A percentile compares a stretch with the other conserved stretches of the same genome.
phyloP scores from a whole-genome alignment of 2,329 filamentous ascomycete species.

The Pezicula neosporulosa region DNA sequence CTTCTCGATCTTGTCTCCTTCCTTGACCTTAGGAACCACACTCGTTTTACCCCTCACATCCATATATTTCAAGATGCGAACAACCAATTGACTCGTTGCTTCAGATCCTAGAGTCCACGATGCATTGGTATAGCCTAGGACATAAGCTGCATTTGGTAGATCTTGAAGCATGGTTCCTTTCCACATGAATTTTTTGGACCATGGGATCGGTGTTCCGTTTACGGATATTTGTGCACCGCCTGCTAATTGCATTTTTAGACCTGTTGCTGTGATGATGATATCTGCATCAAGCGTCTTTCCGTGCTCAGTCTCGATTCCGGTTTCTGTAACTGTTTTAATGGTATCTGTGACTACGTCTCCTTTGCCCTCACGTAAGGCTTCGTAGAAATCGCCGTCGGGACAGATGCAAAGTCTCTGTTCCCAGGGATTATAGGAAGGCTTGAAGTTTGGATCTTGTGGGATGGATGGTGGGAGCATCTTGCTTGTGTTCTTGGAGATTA shows the following conservation, averaged over 20 bases:
- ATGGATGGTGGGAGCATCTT: constrained; percentile 47
- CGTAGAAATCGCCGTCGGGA: constrained; percentile 51
- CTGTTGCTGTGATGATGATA: constrained; percentile 65
- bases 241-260: constrained; percentile 53
- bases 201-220: constrained; percentile 46
- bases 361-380: constrained; percentile 39
- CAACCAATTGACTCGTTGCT: constrained; percentile 30
- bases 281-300: constrained; percentile 53
- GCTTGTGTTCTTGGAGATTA: constrained; percentile 41
- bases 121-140: constrained; percentile 60
- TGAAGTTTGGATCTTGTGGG: constrained; percentile 57
- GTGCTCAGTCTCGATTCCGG: constrained; percentile 42
- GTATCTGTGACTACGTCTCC: constrained; percentile 43
- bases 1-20: constrained; percentile 3
- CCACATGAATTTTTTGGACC: constrained; percentile 53
- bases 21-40: background rate
- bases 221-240: constrained; percentile 47
- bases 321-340: constrained; percentile 45
- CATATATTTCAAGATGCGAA: constrained; percentile 1
- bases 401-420: constrained; percentile 71
- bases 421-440: constrained; percentile 60
- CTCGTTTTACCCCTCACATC: background rate
- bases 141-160: constrained; percentile 55
- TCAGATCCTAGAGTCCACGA: constrained; percentile 64
- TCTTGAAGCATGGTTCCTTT: constrained; percentile 60